A percentile compares a stretch with the other conserved stretches of the same genome.
Evolutionary conservation across 2,329 filamentous ascomycete species (phyloP).

Genomic region (Aureobasidium sp.): DNA sequence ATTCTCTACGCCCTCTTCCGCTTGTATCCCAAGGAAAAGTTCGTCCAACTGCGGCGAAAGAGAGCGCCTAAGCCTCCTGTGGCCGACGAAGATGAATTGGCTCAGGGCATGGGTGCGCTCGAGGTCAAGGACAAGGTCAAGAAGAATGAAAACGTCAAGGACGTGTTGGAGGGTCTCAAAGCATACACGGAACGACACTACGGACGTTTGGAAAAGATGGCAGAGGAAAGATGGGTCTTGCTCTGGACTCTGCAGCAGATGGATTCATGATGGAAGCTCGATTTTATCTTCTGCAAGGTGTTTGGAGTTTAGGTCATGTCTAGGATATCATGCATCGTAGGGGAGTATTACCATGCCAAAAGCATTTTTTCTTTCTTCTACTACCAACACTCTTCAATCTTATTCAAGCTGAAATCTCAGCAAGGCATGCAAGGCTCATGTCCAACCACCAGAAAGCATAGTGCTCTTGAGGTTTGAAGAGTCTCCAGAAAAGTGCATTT

Average conservation of each 20-base stretch:
- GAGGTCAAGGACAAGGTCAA: slow-evolving; percentile 22
- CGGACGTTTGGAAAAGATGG: slow-evolving; percentile 76
- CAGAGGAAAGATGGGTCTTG: slow-evolving; percentile 89
- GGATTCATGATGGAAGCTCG: slow-evolving; percentile 48
- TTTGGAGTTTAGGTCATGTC: slow-evolving; percentile 7
- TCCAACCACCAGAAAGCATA: not conserved
- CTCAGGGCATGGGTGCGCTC: slow-evolving; percentile 25
- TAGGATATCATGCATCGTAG: slow-evolving; percentile 8
- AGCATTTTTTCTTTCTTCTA: not conserved
- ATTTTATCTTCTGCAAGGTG: slow-evolving; percentile 12
- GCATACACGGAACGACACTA: slow-evolving; percentile 94
- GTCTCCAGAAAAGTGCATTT: not conserved
- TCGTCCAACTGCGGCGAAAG: slow-evolving; percentile 46
- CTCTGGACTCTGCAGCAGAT: slow-evolving; percentile 92
- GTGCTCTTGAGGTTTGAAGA: not conserved
- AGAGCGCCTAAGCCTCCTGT: slow-evolving; percentile 14
- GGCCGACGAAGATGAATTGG: slow-evolving; percentile 24
- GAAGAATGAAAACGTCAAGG: slow-evolving; percentile 62
- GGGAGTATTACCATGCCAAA: not conserved
- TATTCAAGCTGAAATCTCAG: not conserved
- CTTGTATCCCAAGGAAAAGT: slow-evolving; percentile 70
- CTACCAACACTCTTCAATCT: not conserved
- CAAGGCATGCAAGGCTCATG: not conserved
- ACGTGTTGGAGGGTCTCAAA: slow-evolving; percentile 78
- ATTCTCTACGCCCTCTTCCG: slow-evolving; percentile 74